phyloP scores from a whole-genome alignment of 1,284 basidiomycete genomes.

The Naganishia albida region DNA sequence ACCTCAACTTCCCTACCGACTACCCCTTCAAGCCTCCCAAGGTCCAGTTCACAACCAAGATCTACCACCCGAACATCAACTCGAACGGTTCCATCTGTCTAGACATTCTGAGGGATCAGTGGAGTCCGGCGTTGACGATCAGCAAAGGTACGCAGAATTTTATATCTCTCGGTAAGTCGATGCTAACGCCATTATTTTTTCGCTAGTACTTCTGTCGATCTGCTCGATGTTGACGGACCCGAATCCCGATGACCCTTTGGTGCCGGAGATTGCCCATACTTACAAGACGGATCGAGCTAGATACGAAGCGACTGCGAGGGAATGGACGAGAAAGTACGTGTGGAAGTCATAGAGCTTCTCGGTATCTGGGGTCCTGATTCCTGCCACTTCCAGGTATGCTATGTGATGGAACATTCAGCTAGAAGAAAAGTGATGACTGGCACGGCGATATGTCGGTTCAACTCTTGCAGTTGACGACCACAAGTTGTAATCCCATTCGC shows the following conservation, averaged over 20 bases:
- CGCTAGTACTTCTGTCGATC: slow-evolving; percentile 82
- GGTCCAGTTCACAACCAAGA: slow-evolving; percentile 95
- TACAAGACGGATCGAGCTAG: slow-evolving; percentile 94
- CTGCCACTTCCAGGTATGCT: slow-evolving; percentile 28
- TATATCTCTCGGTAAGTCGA: neutral
- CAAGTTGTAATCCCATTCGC: slow-evolving; percentile 27
- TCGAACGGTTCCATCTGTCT: slow-evolving; percentile 90
- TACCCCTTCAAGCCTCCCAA: slow-evolving; percentile 99
- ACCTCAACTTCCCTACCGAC: slow-evolving; percentile 88
- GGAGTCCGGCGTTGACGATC: slow-evolving; percentile 97
- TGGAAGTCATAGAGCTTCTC: neutral
- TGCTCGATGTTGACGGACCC: slow-evolving; percentile 97
- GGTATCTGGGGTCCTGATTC: too few species aligned
- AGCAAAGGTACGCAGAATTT: slow-evolving; percentile 74
- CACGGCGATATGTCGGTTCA: slow-evolving; percentile 21
- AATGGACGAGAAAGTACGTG: slow-evolving; percentile 91
- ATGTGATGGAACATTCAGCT: slow-evolving; percentile 18
- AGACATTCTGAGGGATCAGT: slow-evolving; percentile 95
- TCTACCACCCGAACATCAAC: slow-evolving; percentile 65
- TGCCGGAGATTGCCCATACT: slow-evolving; percentile 63
- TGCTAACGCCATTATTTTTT: neutral
- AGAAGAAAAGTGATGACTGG: slow-evolving; percentile 29
- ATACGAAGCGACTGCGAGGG: slow-evolving; percentile 91
- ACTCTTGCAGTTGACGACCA: slow-evolving; percentile 20
- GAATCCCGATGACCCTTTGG: slow-evolving; percentile 88